Conservation (phyloP, 495 filamentous ascomycete species). For the Neurospora sublineolata region DNA sequence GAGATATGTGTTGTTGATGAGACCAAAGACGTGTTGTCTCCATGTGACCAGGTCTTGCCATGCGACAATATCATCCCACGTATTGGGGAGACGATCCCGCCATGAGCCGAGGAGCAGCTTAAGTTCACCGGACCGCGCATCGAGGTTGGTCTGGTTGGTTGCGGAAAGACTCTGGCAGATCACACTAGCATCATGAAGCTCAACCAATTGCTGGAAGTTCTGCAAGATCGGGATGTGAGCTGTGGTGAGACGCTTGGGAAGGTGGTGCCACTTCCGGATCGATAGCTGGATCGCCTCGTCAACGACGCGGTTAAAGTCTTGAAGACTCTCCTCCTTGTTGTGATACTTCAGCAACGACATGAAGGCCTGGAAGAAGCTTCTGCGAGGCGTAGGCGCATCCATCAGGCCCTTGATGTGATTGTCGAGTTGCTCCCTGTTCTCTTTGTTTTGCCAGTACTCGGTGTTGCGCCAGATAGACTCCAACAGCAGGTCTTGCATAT, state of each 20-base stretch:
- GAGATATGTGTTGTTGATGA: slow-evolving; percentile 92
- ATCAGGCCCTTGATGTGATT: slow-evolving; percentile 88
- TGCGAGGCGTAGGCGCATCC: slow-evolving; percentile 86
- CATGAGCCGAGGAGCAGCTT: slow-evolving; percentile 90
- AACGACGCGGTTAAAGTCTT: slow-evolving; percentile 77
- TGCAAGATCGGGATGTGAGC: slow-evolving; percentile 92
- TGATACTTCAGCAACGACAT: slow-evolving; percentile 91
- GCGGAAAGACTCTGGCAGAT: slow-evolving; percentile 80
- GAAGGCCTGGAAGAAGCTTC: slow-evolving; percentile 95
- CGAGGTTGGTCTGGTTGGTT: slow-evolving; percentile 76
- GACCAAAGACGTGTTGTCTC: slow-evolving; percentile 96
- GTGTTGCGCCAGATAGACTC: slow-evolving; percentile 90
- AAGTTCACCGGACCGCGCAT: slow-evolving; percentile 87
- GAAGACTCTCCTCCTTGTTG: slow-evolving; percentile 65
- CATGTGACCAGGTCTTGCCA: slow-evolving; percentile 99
- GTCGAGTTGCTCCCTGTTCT: slow-evolving; percentile 80
- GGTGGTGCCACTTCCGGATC: slow-evolving; percentile 95
- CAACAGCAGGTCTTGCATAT: slow-evolving; percentile 90
- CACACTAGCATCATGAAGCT: slow-evolving; percentile 93
- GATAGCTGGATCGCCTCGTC: slow-evolving; percentile 95
- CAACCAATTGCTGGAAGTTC: slow-evolving; percentile 97
- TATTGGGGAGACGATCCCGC: slow-evolving; percentile 90
- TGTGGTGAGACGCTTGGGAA: slow-evolving; percentile 85
- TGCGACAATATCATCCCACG: slow-evolving; percentile 98
- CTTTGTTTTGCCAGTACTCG: slow-evolving; percentile 79